phyloP scores from a whole-genome alignment of 495 filamentous ascomycete genomes.

The Talaromyces trachyspermus region DNA sequence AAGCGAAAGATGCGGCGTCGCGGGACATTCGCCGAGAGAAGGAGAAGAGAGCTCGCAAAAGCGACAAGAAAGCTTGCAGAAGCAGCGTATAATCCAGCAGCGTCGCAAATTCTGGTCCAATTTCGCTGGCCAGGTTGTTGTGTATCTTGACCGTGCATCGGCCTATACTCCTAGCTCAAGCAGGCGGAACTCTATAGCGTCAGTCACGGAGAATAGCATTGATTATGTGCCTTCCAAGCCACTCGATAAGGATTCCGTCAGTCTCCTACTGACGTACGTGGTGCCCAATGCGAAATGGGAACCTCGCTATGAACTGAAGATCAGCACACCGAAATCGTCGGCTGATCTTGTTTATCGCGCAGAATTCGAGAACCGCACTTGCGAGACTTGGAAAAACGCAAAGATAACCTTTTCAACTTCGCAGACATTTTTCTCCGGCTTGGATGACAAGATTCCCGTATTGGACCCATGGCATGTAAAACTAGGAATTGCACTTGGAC shows the following conservation, averaged over 20 bases:
- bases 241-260: constrained; percentile 25
- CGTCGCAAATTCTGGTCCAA: constrained; percentile 49
- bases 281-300: constrained; percentile 55
- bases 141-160: constrained; percentile 48
- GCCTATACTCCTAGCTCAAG: constrained; percentile 46
- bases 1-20: constrained; percentile 14
- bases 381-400: constrained; percentile 61
- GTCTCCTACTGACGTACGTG: constrained; percentile 55
- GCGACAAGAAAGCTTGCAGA: constrained; percentile 39
- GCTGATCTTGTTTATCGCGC: constrained; percentile 56
- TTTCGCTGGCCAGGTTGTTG: constrained; percentile 47
- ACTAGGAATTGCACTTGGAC: constrained; percentile 15
- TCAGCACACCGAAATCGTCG: constrained; percentile 49
- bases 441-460: constrained; percentile 50
- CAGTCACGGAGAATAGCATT: constrained; percentile 25
- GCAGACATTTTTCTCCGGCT: constrained; percentile 54
- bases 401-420: constrained; percentile 61
- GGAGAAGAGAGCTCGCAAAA: constrained; percentile 28
- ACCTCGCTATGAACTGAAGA: constrained; percentile 57
- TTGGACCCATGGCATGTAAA: constrained; percentile 56
- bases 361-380: constrained; percentile 55
- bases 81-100: constrained; percentile 44
- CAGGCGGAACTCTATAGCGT: constrained; percentile 42
- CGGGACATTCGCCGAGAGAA: constrained; percentile 20
- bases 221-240: constrained; percentile 15